These are phyloP conservation scores for Candida neerlandica DNA, from an alignment of 1,139 yeast species.

Conservation along the genomic window DNA sequence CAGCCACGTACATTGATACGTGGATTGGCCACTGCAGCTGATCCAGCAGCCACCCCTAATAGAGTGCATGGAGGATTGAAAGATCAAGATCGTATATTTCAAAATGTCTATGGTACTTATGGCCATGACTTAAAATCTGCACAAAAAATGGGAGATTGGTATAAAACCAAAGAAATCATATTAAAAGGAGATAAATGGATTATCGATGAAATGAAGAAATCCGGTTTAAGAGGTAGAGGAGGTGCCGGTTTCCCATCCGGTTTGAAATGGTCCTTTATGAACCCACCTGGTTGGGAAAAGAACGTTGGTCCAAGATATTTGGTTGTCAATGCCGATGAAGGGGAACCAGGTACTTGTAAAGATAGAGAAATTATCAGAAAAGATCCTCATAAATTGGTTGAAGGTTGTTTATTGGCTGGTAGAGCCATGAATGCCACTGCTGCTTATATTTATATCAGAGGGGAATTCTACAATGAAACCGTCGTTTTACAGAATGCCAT, in stretches of 20 bases:
- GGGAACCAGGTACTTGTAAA: slow-evolving; percentile 92
- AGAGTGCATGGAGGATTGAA: slow-evolving; percentile 72
- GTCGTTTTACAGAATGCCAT: slow-evolving; percentile 72
- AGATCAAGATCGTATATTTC: slow-evolving; percentile 85
- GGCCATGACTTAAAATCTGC: slow-evolving; percentile 77
- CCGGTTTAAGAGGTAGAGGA: slow-evolving; percentile 88
- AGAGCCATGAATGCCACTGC: slow-evolving; percentile 93
- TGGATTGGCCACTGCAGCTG: slow-evolving; percentile 48
- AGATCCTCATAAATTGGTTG: slow-evolving; percentile 87
- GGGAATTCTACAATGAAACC: slow-evolving; percentile 84
- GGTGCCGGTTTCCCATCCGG: slow-evolving; percentile 95
- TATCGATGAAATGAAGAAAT: slow-evolving; percentile 79
- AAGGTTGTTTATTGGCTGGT: slow-evolving; percentile 85
- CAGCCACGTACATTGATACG: slow-evolving; percentile 23
- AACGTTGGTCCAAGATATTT: slow-evolving; percentile 82
- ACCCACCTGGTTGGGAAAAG: slow-evolving; percentile 94
- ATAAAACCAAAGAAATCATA: slow-evolving; percentile 82
- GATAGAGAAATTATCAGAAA: slow-evolving; percentile 88
- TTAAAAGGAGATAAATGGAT: slow-evolving; percentile 87
- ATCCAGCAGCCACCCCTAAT: slow-evolving; percentile 53
- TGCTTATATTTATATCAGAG: slow-evolving; percentile 86
- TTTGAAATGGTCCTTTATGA: slow-evolving; percentile 89
- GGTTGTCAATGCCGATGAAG: slow-evolving; percentile 90
- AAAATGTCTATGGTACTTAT: slow-evolving; percentile 73
- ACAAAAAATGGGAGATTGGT: slow-evolving; percentile 84